These are phyloP conservation scores for Mycosarcoma maydis DNA, from an alignment of 1,284 basidiomycete genomes.

Conservation along the genomic window DNA sequence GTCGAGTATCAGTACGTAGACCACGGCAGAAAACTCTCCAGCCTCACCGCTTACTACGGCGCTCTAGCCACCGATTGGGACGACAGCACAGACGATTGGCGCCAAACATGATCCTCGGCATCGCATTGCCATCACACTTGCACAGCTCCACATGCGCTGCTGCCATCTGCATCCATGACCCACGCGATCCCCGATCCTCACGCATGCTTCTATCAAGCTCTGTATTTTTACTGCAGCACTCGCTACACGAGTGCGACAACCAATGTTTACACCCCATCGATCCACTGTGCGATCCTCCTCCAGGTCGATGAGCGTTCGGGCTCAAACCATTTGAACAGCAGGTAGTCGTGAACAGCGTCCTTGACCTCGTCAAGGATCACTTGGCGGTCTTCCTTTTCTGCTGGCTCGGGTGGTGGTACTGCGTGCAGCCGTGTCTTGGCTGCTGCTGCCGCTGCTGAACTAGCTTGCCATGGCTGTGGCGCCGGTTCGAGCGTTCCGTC, in stretches of 20 bases:
- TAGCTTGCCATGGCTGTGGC: too few relatives aligned
- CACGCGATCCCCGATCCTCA: too few relatives aligned
- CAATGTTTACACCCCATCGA: slow-evolving; percentile 32
- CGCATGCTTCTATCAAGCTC: background rate
- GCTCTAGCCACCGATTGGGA: slow-evolving; percentile 63
- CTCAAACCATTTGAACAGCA: slow-evolving; percentile 63
- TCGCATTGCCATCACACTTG: background rate
- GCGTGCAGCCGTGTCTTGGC: background rate
- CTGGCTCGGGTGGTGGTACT: slow-evolving; percentile 10
- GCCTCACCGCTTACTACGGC: slow-evolving; percentile 71
- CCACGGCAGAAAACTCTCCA: slow-evolving; percentile 77
- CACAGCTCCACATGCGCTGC: too few relatives aligned
- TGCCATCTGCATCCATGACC: too few relatives aligned
- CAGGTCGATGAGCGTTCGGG: slow-evolving; percentile 54
- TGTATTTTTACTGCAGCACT: too few relatives aligned
- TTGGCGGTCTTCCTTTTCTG: slow-evolving; percentile 37
- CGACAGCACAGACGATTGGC: slow-evolving; percentile 33
- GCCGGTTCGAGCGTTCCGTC: too few relatives aligned
- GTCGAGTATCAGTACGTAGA: slow-evolving; percentile 88
- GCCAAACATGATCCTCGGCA: background rate
- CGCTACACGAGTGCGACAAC: too few relatives aligned
- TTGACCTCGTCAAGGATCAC: slow-evolving; percentile 60
- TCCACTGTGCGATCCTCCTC: slow-evolving; percentile 57
- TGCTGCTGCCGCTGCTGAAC: background rate
- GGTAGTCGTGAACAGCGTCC: slow-evolving; percentile 60